Evolutionary conservation across 1,284 basidiomycete species (phyloP).

Genomic region (Kalmanozyma brasiliensis): DNA sequence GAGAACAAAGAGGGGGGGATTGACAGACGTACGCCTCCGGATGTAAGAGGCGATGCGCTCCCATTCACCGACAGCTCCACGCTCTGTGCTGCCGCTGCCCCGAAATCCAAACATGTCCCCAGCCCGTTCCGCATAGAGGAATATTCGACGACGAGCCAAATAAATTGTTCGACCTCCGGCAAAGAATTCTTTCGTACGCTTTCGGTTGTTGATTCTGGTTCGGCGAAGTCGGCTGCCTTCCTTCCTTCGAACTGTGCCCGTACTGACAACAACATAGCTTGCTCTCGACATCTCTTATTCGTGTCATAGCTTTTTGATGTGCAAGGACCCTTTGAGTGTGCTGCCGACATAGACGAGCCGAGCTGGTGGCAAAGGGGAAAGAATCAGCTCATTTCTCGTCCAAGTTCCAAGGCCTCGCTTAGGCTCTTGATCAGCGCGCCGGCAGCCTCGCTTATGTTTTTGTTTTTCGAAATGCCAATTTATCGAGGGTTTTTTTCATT

Average conservation of each 20-base stretch:
- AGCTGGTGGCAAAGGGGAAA: too few relatives aligned
- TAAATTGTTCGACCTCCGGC: too few relatives aligned
- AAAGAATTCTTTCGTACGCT: too few relatives aligned
- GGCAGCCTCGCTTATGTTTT: background rate
- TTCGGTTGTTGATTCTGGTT: too few relatives aligned
- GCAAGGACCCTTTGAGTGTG: background rate
- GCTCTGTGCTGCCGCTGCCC: background rate
- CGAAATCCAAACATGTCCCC: too few relatives aligned
- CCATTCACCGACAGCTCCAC: constrained; percentile 7
- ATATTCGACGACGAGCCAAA: too few relatives aligned
- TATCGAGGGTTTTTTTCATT: background rate
- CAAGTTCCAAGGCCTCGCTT: constrained; percentile 5
- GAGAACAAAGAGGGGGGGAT: too few relatives aligned
- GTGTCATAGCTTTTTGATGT: too few relatives aligned
- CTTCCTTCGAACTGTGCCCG: too few relatives aligned
- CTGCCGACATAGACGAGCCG: background rate
- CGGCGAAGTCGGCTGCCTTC: too few relatives aligned
- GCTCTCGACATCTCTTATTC: too few relatives aligned
- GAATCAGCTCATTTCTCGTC: constrained; percentile 16
- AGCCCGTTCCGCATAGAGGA: background rate
- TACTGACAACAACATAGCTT: too few relatives aligned
- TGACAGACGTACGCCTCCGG: constrained; percentile 5
- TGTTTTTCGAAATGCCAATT: constrained; percentile 1
- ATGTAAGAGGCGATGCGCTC: background rate
- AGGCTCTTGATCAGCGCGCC: constrained; percentile 4